Percentiles rank a stretch among this genome's conserved stretches.
These are phyloP conservation scores for Hemisphaericaspora lyxosophila DNA, from an alignment of 1,139 yeast species.

Conservation along the genomic window DNA sequence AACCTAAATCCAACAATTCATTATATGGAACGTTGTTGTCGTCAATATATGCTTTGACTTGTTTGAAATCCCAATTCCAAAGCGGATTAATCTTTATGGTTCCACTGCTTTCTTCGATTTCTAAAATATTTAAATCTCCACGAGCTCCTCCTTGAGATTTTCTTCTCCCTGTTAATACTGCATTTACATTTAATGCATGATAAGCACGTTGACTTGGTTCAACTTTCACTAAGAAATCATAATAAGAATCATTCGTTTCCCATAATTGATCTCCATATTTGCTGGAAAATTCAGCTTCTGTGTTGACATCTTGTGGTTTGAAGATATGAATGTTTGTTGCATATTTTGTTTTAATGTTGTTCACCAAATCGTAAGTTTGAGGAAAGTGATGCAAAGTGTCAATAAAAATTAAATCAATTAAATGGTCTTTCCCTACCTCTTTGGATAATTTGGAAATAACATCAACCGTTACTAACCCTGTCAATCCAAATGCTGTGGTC, in stretches of 20 bases:
- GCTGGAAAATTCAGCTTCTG: conserved; percentile 64
- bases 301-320: conserved; percentile 57
- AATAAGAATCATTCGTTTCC: conserved; percentile 78
- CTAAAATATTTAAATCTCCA: conserved; percentile 70
- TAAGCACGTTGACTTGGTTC: conserved; percentile 92
- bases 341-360: conserved; percentile 57
- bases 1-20: conserved; percentile 78
- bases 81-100: conserved; percentile 87
- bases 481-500: conserved; percentile 92
- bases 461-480: conserved; percentile 87
- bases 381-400: conserved; percentile 94
- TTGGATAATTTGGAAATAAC: conserved; percentile 61
- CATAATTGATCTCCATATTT: conserved; percentile 77
- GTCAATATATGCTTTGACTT: conserved; percentile 70
- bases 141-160: conserved; percentile 88
- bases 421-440: conserved; percentile 24
- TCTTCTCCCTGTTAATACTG: conserved; percentile 91
- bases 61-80: conserved; percentile 75
- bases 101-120: conserved; percentile 66
- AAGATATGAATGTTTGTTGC: conserved; percentile 56
- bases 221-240: conserved; percentile 86
- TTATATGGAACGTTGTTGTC: conserved; percentile 80
- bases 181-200: conserved; percentile 64
- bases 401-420: conserved; percentile 76
- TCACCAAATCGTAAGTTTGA: conserved; percentile 80